Evolutionary conservation across 1,284 basidiomycete species (phyloP).

Genomic region (Moniliophthora roreri): DNA sequence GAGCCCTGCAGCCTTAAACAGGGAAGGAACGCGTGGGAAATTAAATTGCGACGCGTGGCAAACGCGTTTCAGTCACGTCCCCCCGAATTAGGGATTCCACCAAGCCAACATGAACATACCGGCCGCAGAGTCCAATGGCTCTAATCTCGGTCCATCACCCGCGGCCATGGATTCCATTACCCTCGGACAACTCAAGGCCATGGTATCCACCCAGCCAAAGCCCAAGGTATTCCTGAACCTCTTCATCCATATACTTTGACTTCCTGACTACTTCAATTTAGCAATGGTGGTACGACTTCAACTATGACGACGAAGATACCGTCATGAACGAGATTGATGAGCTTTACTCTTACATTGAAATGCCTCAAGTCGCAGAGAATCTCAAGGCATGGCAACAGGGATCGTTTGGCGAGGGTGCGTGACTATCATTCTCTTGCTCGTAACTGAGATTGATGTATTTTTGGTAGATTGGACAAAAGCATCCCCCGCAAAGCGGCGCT

Average conservation of each 20-base stretch:
- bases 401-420: slow-evolving; percentile 73
- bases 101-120: too few relatives aligned
- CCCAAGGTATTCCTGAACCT: slow-evolving; percentile 57
- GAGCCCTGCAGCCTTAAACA: too few relatives aligned
- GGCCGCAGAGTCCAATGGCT: slow-evolving; percentile 16
- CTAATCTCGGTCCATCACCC: slow-evolving; percentile 8
- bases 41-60: too few relatives aligned
- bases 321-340: slow-evolving; percentile 97
- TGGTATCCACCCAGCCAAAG: slow-evolving; percentile 70
- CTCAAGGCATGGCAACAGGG: slow-evolving; percentile 80
- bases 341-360: slow-evolving; percentile 98
- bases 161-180: slow-evolving; percentile 69
- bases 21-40: too few relatives aligned
- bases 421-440: slow-evolving; percentile 1
- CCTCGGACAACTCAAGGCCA: slow-evolving; percentile 77
- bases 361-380: slow-evolving; percentile 88
- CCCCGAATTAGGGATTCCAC: too few relatives aligned
- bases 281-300: slow-evolving; percentile 87
- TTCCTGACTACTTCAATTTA: slow-evolving; percentile 34
- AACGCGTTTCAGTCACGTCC: too few relatives aligned
- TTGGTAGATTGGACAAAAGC: slow-evolving; percentile 77
- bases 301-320: slow-evolving; percentile 93
- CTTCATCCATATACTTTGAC: slow-evolving; percentile 15
- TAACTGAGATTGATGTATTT: slow-evolving; percentile 12
- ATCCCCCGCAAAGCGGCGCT: slow-evolving; percentile 57